Evolutionary conservation across 139 green algal species (phyloP), one percentile per base, ranked within the genome.

Genomic region (Chlamydomonas sp.): DNA sequence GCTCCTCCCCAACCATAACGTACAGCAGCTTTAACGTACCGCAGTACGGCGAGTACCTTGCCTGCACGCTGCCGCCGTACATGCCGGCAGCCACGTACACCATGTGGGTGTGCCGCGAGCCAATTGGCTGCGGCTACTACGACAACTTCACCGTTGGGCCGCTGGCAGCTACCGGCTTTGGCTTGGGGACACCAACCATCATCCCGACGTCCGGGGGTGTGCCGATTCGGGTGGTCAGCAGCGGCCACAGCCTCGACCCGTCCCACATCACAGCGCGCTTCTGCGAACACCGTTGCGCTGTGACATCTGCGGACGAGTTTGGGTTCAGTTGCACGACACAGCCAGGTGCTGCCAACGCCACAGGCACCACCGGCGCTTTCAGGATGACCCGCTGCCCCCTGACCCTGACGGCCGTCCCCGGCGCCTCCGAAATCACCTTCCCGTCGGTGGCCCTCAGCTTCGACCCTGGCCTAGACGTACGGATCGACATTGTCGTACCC

Each of bases 81-180:
- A 73, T 78, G 57, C 66, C 67, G 9, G 66, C 64, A 4, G 57
- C n/a, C 49, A 4, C 16, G 49, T 78, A 85, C 80, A 85, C 80
- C 14, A 18, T 85, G 31, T 85, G 80, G 80, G 10, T 85, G 12
- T 77, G 67, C 31, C 57, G 60, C 16, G 31, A 64, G 17, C 80
- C 80, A 0, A 69, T 64, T 18, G 80, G 80, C 58, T 85, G 66
- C 57, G 67, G 80, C 18, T 78, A 85, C 80, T 62, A 5, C 31
- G 57, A 49, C 18, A 31, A 7, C 31, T 18, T 4, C 58, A 67
- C 57, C 63, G 9, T 9, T 61, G 78, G 60, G 62, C 6, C 63
- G 20, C 8, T 60, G 12, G 7, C 5, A 14, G 57, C 59, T 3
- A 18, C 67, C 3, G 66, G 67, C 58, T 66, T 85, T 17, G 57